Evolutionary conservation across 176 grass and related monocot species (phyloP), one percentile per base, ranked within the genome.

Genomic region (Raddia distichophylla): DNA sequence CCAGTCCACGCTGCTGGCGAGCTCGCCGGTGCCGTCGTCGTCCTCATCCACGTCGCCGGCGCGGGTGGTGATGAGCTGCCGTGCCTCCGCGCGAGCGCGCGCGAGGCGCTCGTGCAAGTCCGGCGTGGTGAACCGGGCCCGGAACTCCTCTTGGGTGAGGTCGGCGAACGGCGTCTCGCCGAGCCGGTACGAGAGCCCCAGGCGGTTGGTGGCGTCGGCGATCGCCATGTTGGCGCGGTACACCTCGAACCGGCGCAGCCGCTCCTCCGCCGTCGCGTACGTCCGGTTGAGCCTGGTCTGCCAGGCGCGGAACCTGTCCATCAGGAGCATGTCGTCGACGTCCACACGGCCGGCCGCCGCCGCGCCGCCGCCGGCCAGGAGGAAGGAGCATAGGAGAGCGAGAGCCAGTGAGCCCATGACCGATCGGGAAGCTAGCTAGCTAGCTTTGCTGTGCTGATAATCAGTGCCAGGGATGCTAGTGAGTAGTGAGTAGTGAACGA

Each of bases 161-260:
- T 89, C 82, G 32, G 87, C 46, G 65, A 89, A 85, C 87, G 60
- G 72, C 48, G 77, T 90, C 50, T 86, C 74, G 34, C 64, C 68
- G 59, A 86, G 84, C 68, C 7, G 3, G 57, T 86, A 86, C 15
- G 19, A 53, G 9, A 74, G 83, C 60, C 1, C 37, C 37, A 16
- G 55, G 15, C 63, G 42, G 61, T 85, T 89, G 37, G 74, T 76
- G 16, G 82, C 72, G 12, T 85, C 87, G 70, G 81, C 85, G 87
- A 43, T 5, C 55, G 48, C 77, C 51, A 85, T 57, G 71, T 85
- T 89, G 2, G 34, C 57, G 22, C 67, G 66, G 69, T 85, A 85
- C 45, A 85, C 60, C 33, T 76, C 47, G 81, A 89, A 85, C 57
- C 87, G 80, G 42, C 80, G 74, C 40, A 7, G 33, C 45, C 46